phyloP scores from a whole-genome alignment of 371 early-diverging fungal genomes.

The Rhizopus arrhizus region DNA sequence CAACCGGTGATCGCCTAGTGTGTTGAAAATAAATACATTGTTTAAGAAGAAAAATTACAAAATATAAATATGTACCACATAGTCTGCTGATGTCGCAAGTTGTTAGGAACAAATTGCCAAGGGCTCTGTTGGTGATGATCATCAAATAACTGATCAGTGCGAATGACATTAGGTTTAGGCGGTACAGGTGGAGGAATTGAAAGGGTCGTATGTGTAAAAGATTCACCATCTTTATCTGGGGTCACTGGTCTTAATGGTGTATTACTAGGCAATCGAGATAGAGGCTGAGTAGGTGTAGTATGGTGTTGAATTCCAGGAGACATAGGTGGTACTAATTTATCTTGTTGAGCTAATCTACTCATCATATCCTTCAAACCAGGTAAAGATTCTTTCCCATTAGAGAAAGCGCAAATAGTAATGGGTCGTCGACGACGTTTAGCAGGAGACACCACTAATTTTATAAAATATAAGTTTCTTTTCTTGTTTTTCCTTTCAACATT shows the following conservation, averaged over 20 bases:
- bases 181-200: slow-evolving; percentile 43
- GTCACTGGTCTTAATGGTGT: slow-evolving; percentile 6
- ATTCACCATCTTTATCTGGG: background rate
- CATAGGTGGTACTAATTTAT: slow-evolving; percentile 18
- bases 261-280: slow-evolving; percentile 6
- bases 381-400: slow-evolving; percentile 35
- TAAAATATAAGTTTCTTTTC: background rate
- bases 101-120: slow-evolving; percentile 25
- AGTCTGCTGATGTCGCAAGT: slow-evolving; percentile 3
- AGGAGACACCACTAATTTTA: slow-evolving; percentile 24
- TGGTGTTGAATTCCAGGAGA: slow-evolving; percentile 27
- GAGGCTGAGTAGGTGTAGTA: slow-evolving; percentile 6
- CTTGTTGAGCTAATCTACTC: slow-evolving; percentile 35
- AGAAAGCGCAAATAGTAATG: slow-evolving; percentile 46
- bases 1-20: slow-evolving; percentile 19
- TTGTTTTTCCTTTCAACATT: background rate
- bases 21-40: background rate
- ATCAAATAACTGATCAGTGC: slow-evolving; percentile 32
- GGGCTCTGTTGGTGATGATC: slow-evolving; percentile 13
- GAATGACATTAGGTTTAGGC: slow-evolving; percentile 45
- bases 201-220: slow-evolving; percentile 8
- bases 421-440: slow-evolving; percentile 47
- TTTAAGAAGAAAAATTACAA: background rate
- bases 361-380: slow-evolving; percentile 46
- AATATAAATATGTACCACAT: background rate